Evolutionary conservation across 306 rosid species (phyloP).

Genomic region (Acacia confusa): DNA sequence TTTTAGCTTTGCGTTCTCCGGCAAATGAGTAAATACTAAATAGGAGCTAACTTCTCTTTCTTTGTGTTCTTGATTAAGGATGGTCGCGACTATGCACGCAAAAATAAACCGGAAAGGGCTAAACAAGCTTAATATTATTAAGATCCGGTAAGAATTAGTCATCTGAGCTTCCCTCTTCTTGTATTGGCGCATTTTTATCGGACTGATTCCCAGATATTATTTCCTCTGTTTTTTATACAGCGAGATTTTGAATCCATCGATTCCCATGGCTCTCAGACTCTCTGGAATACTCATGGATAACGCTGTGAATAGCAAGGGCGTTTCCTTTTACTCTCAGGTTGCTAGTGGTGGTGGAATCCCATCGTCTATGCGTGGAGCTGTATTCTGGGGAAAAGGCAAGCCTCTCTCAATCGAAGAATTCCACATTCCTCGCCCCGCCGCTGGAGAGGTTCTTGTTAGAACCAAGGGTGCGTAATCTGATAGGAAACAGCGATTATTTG

Average conservation of each 20-base stretch:
- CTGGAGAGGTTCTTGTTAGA: conserved; percentile 84
- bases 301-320: not conserved
- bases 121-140: conserved; percentile 63
- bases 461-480: conserved; percentile 68
- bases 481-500: too few species aligned
- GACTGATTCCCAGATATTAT: not conserved
- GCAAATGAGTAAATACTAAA: not conserved
- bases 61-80: conserved; percentile 1
- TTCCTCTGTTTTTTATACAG: conserved; percentile 38
- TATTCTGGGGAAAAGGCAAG: conserved; percentile 74
- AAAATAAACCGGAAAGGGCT: conserved; percentile 73
- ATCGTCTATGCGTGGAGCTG: conserved; percentile 82
- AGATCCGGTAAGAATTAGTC: conserved; percentile 55
- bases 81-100: conserved; percentile 20
- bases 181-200: not conserved
- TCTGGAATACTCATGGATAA: conserved; percentile 98
- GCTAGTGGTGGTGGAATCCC: conserved; percentile 51
- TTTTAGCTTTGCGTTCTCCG: not conserved
- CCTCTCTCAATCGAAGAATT: conserved; percentile 86
- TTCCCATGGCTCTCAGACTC: conserved; percentile 95
- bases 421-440: conserved; percentile 79
- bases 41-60: not conserved
- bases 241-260: conserved; percentile 79
- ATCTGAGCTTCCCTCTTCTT: not conserved
- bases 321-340: conserved; percentile 32